A percentile compares a stretch with the other conserved stretches of the same genome.
Evolutionary conservation across 352 stramenopile genomes (phyloP).

Genomic region (Phytophthora brassicae): DNA sequence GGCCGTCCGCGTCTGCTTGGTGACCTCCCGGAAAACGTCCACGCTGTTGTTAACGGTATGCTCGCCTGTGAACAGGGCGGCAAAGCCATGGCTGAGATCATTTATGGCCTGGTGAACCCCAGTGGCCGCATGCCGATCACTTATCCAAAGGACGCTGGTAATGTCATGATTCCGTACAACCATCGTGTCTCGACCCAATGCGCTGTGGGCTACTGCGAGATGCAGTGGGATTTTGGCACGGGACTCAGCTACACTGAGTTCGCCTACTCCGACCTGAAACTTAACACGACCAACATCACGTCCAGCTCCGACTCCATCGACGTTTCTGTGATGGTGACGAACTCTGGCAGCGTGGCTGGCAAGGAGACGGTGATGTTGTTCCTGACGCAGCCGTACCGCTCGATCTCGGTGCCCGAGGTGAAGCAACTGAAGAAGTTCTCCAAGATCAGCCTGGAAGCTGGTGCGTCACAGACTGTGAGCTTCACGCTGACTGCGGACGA

Average conservation of each 20-base stretch:
- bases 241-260: constrained; percentile 76
- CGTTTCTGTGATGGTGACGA: constrained; percentile 61
- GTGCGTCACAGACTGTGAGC: constrained; percentile 25
- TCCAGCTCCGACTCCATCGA: constrained; percentile 30
- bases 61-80: constrained; percentile 72
- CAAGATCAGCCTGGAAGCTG: constrained; percentile 60
- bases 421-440: constrained; percentile 80
- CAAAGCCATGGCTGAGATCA: constrained; percentile 76
- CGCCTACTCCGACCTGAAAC: constrained; percentile 40
- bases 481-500: constrained; percentile 50
- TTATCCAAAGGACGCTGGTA: constrained; percentile 61
- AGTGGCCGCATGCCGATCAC: constrained; percentile 81
- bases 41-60: constrained; percentile 71
- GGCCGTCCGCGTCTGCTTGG: constrained; percentile 71
- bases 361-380: constrained; percentile 81
- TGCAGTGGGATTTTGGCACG: constrained; percentile 63
- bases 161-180: constrained; percentile 68
- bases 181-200: constrained; percentile 52
- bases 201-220: constrained; percentile 37
- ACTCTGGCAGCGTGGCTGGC: constrained; percentile 47
- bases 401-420: constrained; percentile 62
- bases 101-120: constrained; percentile 75
- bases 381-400: constrained; percentile 57
- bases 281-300: constrained; percentile 68
- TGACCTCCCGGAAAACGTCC: constrained; percentile 44